These are phyloP conservation scores for Nannochloropsis salina DNA, from an alignment of 108 stramenopile species.

Conservation along the genomic window DNA sequence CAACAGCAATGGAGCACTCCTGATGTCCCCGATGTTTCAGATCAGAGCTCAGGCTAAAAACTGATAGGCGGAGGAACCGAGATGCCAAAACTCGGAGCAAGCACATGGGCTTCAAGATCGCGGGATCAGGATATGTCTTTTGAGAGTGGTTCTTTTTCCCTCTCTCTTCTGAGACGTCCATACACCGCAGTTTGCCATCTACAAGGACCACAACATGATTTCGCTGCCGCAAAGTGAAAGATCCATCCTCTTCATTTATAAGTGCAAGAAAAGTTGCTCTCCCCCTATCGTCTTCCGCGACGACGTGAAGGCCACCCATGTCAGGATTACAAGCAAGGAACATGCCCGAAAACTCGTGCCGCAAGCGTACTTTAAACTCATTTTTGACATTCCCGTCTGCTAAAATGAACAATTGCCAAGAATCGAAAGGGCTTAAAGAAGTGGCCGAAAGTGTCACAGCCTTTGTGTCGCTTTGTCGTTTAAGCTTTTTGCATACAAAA, in stretches of 20 bases:
- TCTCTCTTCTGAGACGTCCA: background rate
- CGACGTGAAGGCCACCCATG: background rate
- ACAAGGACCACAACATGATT: background rate
- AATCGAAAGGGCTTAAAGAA: background rate
- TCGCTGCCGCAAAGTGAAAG: background rate
- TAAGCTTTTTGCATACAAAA: background rate
- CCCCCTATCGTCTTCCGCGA: background rate
- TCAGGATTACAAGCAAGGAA: background rate
- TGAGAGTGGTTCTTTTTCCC: background rate
- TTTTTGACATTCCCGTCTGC: background rate
- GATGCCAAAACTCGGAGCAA: background rate
- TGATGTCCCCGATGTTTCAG: background rate
- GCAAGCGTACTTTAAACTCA: background rate
- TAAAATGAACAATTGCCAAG: background rate
- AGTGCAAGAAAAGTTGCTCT: background rate
- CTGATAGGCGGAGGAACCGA: background rate
- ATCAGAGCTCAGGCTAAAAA: background rate
- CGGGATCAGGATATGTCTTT: background rate
- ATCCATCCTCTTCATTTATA: background rate
- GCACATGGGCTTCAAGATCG: background rate
- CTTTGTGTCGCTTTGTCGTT: background rate
- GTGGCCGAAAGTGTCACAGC: background rate
- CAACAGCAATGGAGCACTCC: background rate
- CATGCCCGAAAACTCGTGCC: background rate
- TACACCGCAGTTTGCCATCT: background rate